These are phyloP conservation scores for Cephaloascus fragrans DNA, from an alignment of 805 yeast genomes.

Conservation along the genomic window DNA sequence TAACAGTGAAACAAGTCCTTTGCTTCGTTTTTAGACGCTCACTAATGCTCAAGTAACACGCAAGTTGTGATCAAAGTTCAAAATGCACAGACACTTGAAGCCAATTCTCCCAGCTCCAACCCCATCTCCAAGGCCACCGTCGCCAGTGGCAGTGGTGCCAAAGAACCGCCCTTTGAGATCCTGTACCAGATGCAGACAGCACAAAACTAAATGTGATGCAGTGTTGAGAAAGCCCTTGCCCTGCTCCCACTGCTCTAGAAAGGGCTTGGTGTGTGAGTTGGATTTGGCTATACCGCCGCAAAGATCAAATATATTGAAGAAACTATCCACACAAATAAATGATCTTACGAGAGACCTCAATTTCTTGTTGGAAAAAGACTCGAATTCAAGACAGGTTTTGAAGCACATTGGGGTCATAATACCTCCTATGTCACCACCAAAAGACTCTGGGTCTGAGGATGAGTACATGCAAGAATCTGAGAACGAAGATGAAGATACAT, in stretches of 20 bases:
- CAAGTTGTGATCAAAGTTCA: too few species aligned
- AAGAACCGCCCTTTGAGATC: constrained; percentile 40
- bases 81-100: not conserved
- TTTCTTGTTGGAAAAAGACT: not conserved
- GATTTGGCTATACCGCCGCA: constrained; percentile 48
- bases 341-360: not conserved
- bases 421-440: not conserved
- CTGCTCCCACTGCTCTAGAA: constrained; percentile 46
- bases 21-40: too few species aligned
- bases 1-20: too few species aligned
- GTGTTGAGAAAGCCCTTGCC: constrained; percentile 38
- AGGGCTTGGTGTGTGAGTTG: constrained; percentile 40
- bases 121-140: not conserved
- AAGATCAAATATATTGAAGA: constrained; percentile 28
- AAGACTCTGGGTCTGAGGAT: not conserved
- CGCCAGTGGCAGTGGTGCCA: constrained; percentile 5
- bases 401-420: not conserved
- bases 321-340: constrained; percentile 7
- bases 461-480: not conserved
- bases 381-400: not conserved
- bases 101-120: not conserved
- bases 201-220: constrained; percentile 60
- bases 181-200: constrained; percentile 55
- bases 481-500: not conserved
- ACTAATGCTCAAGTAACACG: too few species aligned